phyloP scores from a whole-genome alignment of 306 rosid species.

The Cicer chorassanicum region DNA sequence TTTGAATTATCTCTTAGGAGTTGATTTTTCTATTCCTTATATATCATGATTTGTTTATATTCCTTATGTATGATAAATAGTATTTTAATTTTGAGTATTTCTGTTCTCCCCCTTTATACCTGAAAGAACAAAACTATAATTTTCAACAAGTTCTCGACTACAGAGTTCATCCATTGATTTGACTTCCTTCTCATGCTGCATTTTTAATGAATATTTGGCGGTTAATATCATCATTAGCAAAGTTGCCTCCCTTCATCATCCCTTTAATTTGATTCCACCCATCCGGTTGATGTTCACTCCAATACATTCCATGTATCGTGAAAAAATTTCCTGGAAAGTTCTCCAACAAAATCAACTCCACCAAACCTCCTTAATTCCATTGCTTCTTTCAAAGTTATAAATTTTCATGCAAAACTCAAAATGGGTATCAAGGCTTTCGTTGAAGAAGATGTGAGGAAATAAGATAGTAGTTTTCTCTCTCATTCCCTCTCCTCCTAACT shows the following conservation, averaged over 20 bases:
- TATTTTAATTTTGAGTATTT: not conserved
- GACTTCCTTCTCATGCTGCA: constrained; percentile 8
- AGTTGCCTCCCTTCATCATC: constrained; percentile 14
- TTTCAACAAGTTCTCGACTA: not conserved
- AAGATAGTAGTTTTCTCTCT: too few relatives aligned
- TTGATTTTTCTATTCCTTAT: constrained; percentile 8
- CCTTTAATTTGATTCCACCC: not conserved
- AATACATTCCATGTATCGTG: not conserved
- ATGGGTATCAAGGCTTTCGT: constrained; percentile 24
- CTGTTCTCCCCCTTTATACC: not conserved
- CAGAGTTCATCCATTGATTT: constrained; percentile 24
- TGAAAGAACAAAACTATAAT: not conserved
- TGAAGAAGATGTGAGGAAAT: not conserved
- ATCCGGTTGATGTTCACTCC: not conserved
- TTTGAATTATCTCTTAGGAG: constrained; percentile 1
- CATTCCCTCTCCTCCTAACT: too few relatives aligned
- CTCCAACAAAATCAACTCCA: constrained; percentile 4
- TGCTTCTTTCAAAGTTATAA: not conserved
- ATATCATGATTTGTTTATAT: not conserved
- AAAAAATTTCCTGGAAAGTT: not conserved
- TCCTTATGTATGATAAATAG: not conserved
- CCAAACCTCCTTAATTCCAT: not conserved
- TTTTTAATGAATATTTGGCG: constrained; percentile 14
- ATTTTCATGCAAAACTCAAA: not conserved
- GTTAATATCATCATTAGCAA: constrained; percentile 8